A percentile compares a stretch with the other conserved stretches of the same genome.
These are phyloP conservation scores for Wickerhamiella australiensis DNA, from an alignment of 805 yeast species.

Conservation along the genomic window DNA sequence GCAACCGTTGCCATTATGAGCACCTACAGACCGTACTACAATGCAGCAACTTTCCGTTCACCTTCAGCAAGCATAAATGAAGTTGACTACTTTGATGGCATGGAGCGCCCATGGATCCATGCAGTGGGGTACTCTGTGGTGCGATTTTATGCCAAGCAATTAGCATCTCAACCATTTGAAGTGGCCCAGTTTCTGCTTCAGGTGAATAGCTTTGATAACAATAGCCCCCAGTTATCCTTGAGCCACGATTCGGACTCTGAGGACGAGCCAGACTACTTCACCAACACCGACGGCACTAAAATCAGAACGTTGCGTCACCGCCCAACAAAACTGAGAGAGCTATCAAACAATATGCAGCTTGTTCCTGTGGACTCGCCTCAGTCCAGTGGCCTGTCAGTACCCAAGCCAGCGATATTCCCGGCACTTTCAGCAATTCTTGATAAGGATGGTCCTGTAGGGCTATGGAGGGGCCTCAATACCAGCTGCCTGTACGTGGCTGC, in stretches of 20 bases:
- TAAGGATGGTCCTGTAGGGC: constrained; percentile 51
- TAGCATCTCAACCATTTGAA: constrained; percentile 81
- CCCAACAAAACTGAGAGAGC: constrained; percentile 5
- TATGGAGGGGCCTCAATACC: constrained; percentile 61
- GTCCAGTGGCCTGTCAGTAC: neutral
- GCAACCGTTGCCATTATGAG: neutral
- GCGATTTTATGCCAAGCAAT: constrained; percentile 54
- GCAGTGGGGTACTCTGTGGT: constrained; percentile 50
- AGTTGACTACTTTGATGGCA: constrained; percentile 25
- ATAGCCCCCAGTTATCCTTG: constrained; percentile 12
- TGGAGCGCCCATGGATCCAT: constrained; percentile 40
- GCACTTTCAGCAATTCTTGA: constrained; percentile 40
- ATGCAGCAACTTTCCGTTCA: constrained; percentile 49
- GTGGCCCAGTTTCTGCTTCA: constrained; percentile 67
- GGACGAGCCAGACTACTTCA: constrained; percentile 33
- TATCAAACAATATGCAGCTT: constrained; percentile 11
- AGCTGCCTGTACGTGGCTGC: constrained; percentile 67
- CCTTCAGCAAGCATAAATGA: constrained; percentile 27
- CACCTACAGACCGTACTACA: constrained; percentile 48
- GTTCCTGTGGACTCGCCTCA: constrained; percentile 8
- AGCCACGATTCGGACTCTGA: constrained; percentile 17
- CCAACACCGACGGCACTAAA: constrained; percentile 17
- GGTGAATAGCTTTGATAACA: constrained; percentile 40
- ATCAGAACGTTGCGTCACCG: constrained; percentile 5
- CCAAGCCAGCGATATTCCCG: constrained; percentile 26